These are phyloP conservation scores for Raddia distichophylla DNA, from an alignment of 176 grass and related monocot species.

Conservation along the genomic window DNA sequence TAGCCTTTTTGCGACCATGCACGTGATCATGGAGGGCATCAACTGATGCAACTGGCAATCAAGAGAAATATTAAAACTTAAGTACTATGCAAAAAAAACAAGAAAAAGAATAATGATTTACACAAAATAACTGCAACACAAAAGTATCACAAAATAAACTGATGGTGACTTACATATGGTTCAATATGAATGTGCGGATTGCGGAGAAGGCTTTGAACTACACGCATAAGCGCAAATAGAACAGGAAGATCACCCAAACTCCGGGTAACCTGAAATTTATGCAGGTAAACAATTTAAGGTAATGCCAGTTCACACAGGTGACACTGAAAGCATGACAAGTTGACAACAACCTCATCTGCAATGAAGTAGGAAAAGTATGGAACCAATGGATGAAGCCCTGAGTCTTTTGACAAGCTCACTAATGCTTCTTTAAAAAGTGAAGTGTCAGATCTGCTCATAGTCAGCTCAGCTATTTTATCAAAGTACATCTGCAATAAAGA, in stretches of 20 bases:
- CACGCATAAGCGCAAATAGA: conserved; percentile 88
- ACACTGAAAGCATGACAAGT: conserved; percentile 23
- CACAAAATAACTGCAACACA: background rate
- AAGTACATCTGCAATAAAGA: conserved; percentile 84
- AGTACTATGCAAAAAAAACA: conserved; percentile 21
- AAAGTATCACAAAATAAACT: conserved; percentile 18
- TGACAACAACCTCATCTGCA: conserved; percentile 68
- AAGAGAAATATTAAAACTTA: conserved; percentile 32
- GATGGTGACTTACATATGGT: conserved; percentile 77
- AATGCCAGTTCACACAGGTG: conserved; percentile 1
- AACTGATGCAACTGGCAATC: conserved; percentile 80
- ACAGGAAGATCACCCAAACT: conserved; percentile 84
- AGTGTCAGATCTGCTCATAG: conserved; percentile 71
- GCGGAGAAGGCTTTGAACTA: conserved; percentile 81
- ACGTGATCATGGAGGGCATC: conserved; percentile 92
- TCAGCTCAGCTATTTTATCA: conserved; percentile 94
- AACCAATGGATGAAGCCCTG: conserved; percentile 89
- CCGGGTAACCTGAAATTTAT: conserved; percentile 73
- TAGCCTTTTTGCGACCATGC: conserved; percentile 82
- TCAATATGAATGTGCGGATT: conserved; percentile 98
- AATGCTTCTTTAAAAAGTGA: conserved; percentile 81
- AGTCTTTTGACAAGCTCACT: conserved; percentile 89
- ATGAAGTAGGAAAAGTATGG: conserved; percentile 98
- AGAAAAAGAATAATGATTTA: background rate
- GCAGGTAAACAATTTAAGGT: conserved; percentile 32